These are phyloP conservation scores for Candida suzukii DNA, from an alignment of 805 yeast species.

Conservation along the genomic window DNA sequence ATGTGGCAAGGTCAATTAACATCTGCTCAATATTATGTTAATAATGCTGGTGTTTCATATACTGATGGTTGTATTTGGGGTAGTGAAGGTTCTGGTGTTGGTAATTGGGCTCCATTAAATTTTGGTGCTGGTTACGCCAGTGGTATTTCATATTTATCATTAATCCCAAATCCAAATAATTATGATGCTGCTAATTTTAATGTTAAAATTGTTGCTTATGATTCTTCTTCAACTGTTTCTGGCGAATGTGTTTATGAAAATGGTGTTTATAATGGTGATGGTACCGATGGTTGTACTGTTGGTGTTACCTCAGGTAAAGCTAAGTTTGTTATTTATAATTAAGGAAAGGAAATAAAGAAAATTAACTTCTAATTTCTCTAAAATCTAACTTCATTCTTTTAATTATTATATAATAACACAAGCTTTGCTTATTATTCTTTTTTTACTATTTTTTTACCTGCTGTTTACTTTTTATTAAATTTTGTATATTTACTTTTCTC, in stretches of 20 bases:
- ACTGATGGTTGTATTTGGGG: constrained; percentile 75
- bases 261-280: constrained; percentile 66
- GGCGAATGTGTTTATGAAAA: constrained; percentile 79
- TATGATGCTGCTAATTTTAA: constrained; percentile 50
- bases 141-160: constrained; percentile 58
- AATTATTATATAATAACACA: too few species aligned
- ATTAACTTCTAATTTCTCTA: background rate
- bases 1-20: constrained; percentile 57
- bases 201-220: constrained; percentile 71
- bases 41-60: constrained; percentile 66
- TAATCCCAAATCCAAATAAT: constrained; percentile 78
- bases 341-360: background rate
- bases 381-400: background rate
- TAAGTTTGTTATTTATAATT: constrained; percentile 64
- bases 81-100: constrained; percentile 45
- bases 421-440: too few species aligned
- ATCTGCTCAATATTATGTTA: constrained; percentile 69
- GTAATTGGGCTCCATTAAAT: constrained; percentile 78
- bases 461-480: too few species aligned
- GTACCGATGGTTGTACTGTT: constrained; percentile 88
- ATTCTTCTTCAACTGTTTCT: constrained; percentile 49
- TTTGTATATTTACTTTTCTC: too few species aligned
- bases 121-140: constrained; percentile 67
- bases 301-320: constrained; percentile 82
- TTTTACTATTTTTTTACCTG: too few species aligned